Base-by-base conservation (phyloP, 495 filamentous ascomycete species). In the Aspergillus sparsus region DNA sequence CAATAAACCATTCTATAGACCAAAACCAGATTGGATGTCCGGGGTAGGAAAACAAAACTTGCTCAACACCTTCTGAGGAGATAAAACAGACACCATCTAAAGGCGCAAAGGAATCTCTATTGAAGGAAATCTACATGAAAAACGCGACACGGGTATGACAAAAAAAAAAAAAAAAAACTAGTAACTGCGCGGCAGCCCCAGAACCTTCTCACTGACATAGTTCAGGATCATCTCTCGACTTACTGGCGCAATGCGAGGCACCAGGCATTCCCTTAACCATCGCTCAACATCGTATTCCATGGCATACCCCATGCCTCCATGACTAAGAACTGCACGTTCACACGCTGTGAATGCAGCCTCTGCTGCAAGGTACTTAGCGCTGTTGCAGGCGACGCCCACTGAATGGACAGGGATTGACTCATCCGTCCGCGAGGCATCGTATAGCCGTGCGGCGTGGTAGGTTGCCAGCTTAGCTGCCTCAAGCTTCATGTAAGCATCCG, bases 151-250 rank as follows among this genome's bases (percentile, higher is more conserved):
- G 21, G 21, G 21, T 27, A 27, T 27, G 21, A 41, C 37, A 41
- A 5, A 41, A 41, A 41, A 41, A 41, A 41, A 9, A 13, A 41
- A 41, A 41, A 8, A 41, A 41, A 9, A 1, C 37, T 41, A 85
- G 55, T 85, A 85, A 62, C 82, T 84, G 33, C 81, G 67, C n/a
- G 77, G 77, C 51, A 79, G 56, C 33, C 72, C 66, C 34, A 92
- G 71, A 0, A 85, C 87, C 71, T 86, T 89, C 72, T 93, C 88
- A 21, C 82, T 83, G n/a, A 92, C 81, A 64, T 85, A 91, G 60
- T 90, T 91, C 77, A 90, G 70, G 53, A 92, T 88, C 89, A 91
- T 92, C 74, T 92, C 89, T 2, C 85, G 77, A 68, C 86, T 89
- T 1, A 92, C 86, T 1, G 88, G 89, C 6, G 89, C 87, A 49